phyloP scores from a whole-genome alignment of 1,139 yeast species.

The Sugiyamaella xylanicola region DNA sequence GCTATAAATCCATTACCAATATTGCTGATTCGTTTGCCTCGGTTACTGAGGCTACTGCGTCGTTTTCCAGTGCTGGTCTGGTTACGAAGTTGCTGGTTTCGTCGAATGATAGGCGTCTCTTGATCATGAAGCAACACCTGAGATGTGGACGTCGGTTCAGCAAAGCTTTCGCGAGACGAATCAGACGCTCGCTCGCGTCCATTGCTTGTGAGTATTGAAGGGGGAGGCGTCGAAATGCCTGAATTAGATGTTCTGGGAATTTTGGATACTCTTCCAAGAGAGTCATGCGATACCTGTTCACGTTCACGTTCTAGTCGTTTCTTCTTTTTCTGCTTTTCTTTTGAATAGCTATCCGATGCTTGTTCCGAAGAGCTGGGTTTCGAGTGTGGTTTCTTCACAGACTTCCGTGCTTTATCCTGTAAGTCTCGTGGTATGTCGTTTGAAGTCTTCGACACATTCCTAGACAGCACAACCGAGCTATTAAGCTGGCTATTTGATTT shows the following conservation, averaged over 20 bases:
- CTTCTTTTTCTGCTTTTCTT: neutral
- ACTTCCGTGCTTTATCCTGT: neutral
- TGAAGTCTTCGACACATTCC: neutral
- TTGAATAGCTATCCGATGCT: neutral
- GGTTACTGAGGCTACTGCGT: constrained; percentile 40
- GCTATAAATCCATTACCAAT: constrained; percentile 73
- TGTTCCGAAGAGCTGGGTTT: neutral
- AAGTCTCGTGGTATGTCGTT: no score
- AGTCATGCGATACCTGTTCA: neutral
- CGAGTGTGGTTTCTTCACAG: neutral
- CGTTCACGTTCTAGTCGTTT: neutral
- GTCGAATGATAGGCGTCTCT: constrained; percentile 48
- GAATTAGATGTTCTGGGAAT: neutral
- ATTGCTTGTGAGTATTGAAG: neutral
- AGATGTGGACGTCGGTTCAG: constrained; percentile 2
- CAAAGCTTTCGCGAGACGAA: neutral
- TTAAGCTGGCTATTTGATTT: no score
- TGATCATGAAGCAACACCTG: constrained; percentile 23
- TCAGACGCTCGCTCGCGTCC: neutral
- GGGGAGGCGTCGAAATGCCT: neutral
- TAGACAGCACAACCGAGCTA: neutral
- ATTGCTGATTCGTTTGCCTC: constrained; percentile 76
- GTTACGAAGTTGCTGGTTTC: constrained; percentile 44
- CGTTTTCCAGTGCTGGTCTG: constrained; percentile 32
- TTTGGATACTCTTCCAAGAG: neutral